Conservation (phyloP, 2,329 filamentous ascomycete genomes). For the Phoma sp. region DNA sequence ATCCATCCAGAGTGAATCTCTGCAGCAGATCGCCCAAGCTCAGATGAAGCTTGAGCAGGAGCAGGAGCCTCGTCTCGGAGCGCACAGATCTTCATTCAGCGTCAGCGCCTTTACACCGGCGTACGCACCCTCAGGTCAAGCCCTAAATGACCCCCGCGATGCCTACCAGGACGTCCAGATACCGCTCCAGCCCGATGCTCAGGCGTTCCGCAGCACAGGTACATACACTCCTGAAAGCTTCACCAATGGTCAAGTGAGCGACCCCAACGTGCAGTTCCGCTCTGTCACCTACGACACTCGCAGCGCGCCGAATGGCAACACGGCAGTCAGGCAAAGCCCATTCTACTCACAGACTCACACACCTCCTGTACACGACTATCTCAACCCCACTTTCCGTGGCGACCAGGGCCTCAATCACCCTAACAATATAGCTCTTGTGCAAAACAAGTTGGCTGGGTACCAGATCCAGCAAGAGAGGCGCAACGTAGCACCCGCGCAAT, state of each 20-base stretch:
- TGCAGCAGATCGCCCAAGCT: conserved; percentile 39
- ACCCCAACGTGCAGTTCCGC: conserved; percentile 47
- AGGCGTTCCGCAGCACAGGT: conserved; percentile 26
- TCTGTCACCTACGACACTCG: conserved; percentile 50
- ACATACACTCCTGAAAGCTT: conserved; percentile 47
- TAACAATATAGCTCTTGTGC: conserved; percentile 54
- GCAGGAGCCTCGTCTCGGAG: conserved; percentile 38
- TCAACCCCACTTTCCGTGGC: conserved; percentile 49
- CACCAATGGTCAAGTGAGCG: conserved; percentile 36
- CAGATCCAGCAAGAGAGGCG: conserved; percentile 51
- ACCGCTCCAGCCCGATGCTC: conserved; percentile 26
- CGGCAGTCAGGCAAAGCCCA: conserved; percentile 53
- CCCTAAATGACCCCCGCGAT: conserved; percentile 32
- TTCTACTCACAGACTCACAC: conserved; percentile 56
- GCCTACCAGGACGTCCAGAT: conserved; percentile 32
- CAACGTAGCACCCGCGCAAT: conserved; percentile 39
- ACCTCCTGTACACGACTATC: conserved; percentile 52
- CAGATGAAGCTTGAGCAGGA: conserved; percentile 45
- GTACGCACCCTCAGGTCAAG: conserved; percentile 31
- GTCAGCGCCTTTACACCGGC: conserved; percentile 32
- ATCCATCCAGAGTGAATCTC: conserved; percentile 47
- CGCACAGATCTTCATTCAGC: conserved; percentile 44
- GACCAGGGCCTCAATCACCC: conserved; percentile 51
- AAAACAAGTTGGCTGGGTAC: conserved; percentile 57
- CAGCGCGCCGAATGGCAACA: conserved; percentile 50